Percentiles rank a stretch among this genome's conserved stretches.
Conservation (phyloP, 179 eudicot species). For the Sideroxylon spinosum region DNA sequence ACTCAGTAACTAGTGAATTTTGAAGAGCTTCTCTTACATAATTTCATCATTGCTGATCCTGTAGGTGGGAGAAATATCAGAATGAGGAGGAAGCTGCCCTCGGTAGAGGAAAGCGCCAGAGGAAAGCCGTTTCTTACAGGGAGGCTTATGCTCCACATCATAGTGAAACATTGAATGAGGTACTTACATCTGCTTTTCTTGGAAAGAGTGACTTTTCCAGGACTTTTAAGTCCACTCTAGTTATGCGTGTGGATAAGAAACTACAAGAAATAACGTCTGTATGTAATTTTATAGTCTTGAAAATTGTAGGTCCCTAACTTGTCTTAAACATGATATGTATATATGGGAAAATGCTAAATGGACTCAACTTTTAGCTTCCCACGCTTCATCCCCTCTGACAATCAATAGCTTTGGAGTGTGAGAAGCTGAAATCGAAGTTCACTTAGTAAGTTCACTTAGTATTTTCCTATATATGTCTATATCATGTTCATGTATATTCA, state of each 20-base stretch:
- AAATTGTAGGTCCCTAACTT: too few species aligned
- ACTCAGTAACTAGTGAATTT: neutral
- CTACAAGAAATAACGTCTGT: neutral
- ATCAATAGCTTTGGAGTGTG: too few species aligned
- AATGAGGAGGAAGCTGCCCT: conserved; percentile 93
- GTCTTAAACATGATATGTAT: too few species aligned
- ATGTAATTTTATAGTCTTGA: too few species aligned
- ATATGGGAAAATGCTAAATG: too few species aligned
- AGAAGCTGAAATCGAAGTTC: too few species aligned
- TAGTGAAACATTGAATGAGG: conserved; percentile 62
- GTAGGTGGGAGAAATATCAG: conserved; percentile 93
- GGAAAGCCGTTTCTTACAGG: conserved; percentile 91
- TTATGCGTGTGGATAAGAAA: neutral
- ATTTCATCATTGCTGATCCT: conserved; percentile 8
- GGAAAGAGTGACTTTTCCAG: neutral
- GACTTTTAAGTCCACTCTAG: neutral
- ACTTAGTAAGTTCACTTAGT: too few species aligned
- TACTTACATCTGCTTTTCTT: conserved; percentile 19
- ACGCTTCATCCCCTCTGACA: too few species aligned
- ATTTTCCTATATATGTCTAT: too few species aligned
- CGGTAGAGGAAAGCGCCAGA: conserved; percentile 92
- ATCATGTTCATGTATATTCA: too few species aligned
- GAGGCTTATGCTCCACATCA: conserved; percentile 76
- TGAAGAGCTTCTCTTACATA: neutral
- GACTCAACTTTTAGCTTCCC: too few species aligned